Conservation (phyloP, 179 eudicot genomes). For the Gypsophila paniculata region DNA sequence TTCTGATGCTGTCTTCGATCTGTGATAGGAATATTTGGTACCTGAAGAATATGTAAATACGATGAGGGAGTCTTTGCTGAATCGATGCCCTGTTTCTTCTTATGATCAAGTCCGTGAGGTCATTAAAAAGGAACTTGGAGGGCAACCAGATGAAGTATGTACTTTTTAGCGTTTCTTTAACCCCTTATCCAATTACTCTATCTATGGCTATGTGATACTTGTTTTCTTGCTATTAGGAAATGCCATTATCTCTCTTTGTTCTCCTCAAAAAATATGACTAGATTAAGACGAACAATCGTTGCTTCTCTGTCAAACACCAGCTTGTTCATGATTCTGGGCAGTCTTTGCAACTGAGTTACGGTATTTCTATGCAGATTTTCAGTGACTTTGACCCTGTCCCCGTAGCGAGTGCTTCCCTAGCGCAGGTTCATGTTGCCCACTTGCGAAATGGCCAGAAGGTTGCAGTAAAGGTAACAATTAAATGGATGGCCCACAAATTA, state of each 20-base stretch:
- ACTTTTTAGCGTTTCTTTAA: not conserved
- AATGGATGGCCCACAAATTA: slow-evolving; percentile 12
- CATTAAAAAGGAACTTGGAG: slow-evolving; percentile 85
- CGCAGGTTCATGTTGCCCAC: slow-evolving; percentile 94
- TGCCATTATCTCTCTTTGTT: not conserved
- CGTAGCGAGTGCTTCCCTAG: slow-evolving; percentile 97
- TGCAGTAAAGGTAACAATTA: slow-evolving; percentile 82
- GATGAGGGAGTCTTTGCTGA: slow-evolving; percentile 89
- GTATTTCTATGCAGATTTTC: slow-evolving; percentile 57
- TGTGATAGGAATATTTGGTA: slow-evolving; percentile 74
- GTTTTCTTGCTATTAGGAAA: not conserved
- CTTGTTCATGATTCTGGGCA: not conserved
- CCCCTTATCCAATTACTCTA: not conserved
- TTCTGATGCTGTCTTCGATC: slow-evolving; percentile 14
- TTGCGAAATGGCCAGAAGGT: slow-evolving; percentile 81
- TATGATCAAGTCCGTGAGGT: slow-evolving; percentile 88
- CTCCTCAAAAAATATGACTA: no score
- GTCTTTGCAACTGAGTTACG: slow-evolving; percentile 9
- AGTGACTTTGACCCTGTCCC: slow-evolving; percentile 86
- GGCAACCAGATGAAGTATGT: slow-evolving; percentile 79
- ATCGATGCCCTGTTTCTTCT: slow-evolving; percentile 89
- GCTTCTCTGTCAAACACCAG: not conserved
- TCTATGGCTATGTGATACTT: not conserved
- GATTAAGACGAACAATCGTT: no score
- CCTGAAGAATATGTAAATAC: slow-evolving; percentile 78